A percentile compares a stretch with the other conserved stretches of the same genome.
Conservation (phyloP, 345 rosid genomes). For the Acer saccharum region DNA sequence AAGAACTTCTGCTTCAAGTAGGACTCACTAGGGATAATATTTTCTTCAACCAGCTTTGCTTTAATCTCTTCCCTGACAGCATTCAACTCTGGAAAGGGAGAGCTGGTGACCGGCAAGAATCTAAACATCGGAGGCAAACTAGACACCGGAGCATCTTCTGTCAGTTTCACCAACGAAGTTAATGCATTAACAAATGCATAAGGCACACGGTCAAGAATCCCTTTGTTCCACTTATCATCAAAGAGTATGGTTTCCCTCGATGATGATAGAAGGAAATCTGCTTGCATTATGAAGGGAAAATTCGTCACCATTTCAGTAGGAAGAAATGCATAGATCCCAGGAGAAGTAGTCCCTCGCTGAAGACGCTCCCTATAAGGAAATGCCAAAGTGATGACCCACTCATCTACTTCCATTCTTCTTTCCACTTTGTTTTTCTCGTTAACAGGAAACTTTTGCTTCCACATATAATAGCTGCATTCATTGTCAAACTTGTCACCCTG, state of each 20-base stretch:
- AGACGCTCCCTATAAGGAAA: conserved; percentile 67
- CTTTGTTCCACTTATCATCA: conserved; percentile 75
- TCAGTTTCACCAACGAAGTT: conserved; percentile 50
- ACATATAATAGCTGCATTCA: conserved; percentile 62
- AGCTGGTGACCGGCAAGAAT: conserved; percentile 58
- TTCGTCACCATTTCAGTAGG: conserved; percentile 77
- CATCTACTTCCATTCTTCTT: conserved; percentile 64
- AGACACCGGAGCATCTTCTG: conserved; percentile 48
- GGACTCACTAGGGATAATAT: conserved; percentile 63
- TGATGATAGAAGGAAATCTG: conserved; percentile 66
- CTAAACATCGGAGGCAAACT: conserved; percentile 49
- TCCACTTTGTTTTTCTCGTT: conserved; percentile 54
- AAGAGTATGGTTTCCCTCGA: conserved; percentile 69
- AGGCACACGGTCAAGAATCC: conserved; percentile 67
- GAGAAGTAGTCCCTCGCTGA: conserved; percentile 41
- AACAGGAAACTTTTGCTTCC: conserved; percentile 77
- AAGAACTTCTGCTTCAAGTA: conserved; percentile 55
- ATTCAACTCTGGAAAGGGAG: conserved; percentile 40
- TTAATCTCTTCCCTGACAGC: conserved; percentile 46
- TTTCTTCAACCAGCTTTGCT: conserved; percentile 35
- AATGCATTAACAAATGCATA: conserved; percentile 64
- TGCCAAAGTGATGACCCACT: conserved; percentile 72
- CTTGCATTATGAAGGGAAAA: conserved; percentile 72
- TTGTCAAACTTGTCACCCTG: conserved; percentile 18
- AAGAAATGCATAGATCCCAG: conserved; percentile 77